Evolutionary conservation across 2,329 filamentous ascomycete genomes (phyloP).

Genomic region (Fusarium camptoceras): DNA sequence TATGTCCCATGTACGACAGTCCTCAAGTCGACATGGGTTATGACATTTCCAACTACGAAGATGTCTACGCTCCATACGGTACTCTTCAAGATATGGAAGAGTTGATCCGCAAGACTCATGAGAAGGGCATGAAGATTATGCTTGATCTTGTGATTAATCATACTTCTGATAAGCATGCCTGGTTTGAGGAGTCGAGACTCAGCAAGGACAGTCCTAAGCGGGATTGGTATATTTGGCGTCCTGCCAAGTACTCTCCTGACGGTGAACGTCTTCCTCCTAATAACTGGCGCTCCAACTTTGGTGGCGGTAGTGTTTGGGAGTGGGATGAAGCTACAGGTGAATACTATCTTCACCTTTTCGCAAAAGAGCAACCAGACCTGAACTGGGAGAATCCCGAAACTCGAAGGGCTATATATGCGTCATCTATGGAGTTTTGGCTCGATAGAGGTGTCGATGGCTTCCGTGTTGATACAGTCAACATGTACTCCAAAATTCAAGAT

Average conservation of each 20-base stretch:
- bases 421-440: constrained; percentile 83
- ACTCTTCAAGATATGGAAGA: constrained; percentile 44
- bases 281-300: constrained; percentile 77
- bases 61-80: constrained; percentile 42
- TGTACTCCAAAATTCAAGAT: constrained; percentile 72
- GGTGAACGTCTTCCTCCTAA: constrained; percentile 77
- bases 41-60: constrained; percentile 44
- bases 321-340: constrained; percentile 79
- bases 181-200: constrained; percentile 41
- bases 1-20: constrained; percentile 46
- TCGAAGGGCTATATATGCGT: constrained; percentile 75
- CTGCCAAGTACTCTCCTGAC: constrained; percentile 61
- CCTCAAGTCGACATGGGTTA: constrained; percentile 45
- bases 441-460: constrained; percentile 78
- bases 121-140: constrained; percentile 42
- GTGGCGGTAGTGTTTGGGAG: constrained; percentile 71
- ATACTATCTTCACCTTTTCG: constrained; percentile 83
- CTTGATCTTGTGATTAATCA: constrained; percentile 45
- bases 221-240: constrained; percentile 75
- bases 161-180: constrained; percentile 44
- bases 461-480: constrained; percentile 80
- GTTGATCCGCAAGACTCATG: constrained; percentile 41
- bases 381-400: constrained; percentile 83
- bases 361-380: constrained; percentile 82
- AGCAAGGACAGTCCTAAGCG: constrained; percentile 38